Evolutionary conservation across 2,329 filamentous ascomycete species (phyloP), one percentile per base, ranked within the genome.

Genomic region (Coniochaeta prunicola): DNA sequence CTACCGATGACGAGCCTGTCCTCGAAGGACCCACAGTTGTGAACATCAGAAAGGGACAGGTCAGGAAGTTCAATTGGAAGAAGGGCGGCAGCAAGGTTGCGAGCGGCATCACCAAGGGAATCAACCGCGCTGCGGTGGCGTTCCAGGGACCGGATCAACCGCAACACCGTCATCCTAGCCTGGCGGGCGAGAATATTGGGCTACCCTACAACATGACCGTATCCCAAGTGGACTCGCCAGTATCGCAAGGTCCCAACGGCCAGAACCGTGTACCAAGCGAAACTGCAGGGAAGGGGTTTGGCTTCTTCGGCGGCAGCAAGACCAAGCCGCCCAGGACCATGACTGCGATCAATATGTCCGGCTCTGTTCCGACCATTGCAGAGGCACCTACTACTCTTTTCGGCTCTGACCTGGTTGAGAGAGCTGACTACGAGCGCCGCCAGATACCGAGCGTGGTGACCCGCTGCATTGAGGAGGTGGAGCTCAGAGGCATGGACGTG

Each of bases 51-150:
- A 97, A 97, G 76, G 92, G 90, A 31, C 92, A 96, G 70, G 86
- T 89, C 58, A 96, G 92, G 77, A 97, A 97, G 73, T 97, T 97
- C 76, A 96, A 96, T 76, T 97, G 94, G 92, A 96, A 97, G 81
- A 96, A 96, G 78, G 92, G 92, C 40, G 91, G 91, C 40, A 93
- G 96, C 74, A 92, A 90, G 59, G 88, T 97, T 66, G 92, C 92
- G 30, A 96, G 97, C 73, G 93, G 92, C 69, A 90, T 97, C 57
- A 89, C 90, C 61, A 97, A 97, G 77, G 92, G 92, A 57, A 86
- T 97, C 72, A 96, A 96, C 73, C 90, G 92, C 58, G 92, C 92
- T 6, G 96, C 97, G 60, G 88, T 87, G 56, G 88, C 88, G 58
- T 86, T 82, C 79, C 83, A 81, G 70, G 80, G 75, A 69, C 84